A percentile compares a stretch with the other conserved stretches of the same genome.
Conservation (phyloP, 2,329 filamentous ascomycete species). For the Calonectria naviculata region DNA sequence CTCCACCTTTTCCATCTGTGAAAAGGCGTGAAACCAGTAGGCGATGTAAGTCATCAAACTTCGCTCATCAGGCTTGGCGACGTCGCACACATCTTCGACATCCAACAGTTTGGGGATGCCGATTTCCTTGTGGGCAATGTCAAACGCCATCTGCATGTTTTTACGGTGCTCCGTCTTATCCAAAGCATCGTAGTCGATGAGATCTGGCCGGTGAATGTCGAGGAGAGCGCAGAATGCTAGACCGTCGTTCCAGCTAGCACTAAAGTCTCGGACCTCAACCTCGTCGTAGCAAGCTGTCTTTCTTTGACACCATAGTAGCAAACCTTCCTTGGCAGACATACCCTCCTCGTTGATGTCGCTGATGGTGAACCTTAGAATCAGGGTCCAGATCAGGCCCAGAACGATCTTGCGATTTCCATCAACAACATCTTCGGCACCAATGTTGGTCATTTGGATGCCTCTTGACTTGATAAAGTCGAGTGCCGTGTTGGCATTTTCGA, state of each 20-base stretch:
- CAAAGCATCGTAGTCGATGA: conserved; percentile 95
- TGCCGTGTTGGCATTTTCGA: conserved; percentile 97
- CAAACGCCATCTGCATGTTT: conserved; percentile 98
- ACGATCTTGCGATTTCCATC: conserved; percentile 99
- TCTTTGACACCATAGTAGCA: conserved; percentile 96
- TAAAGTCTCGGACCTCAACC: conserved; percentile 95
- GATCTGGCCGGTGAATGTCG: conserved; percentile 95
- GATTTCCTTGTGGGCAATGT: conserved; percentile 95
- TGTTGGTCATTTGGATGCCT: conserved; percentile 97
- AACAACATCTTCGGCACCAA: conserved; percentile 97
- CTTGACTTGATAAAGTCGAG: conserved; percentile 92
- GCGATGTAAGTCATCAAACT: conserved; percentile 99
- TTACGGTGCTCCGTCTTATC: conserved; percentile 95
- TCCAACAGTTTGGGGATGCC: conserved; percentile 96
- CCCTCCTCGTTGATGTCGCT: conserved; percentile 99
- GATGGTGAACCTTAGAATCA: conserved; percentile 98
- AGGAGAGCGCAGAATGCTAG: conserved; percentile 95
- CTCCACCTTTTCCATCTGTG: conserved; percentile 98
- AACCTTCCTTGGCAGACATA: conserved; percentile 95
- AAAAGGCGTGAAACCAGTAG: conserved; percentile 99
- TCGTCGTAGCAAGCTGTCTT: conserved; percentile 99
- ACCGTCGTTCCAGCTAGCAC: conserved; percentile 95
- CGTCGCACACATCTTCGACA: conserved; percentile 98
- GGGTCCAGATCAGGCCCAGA: conserved; percentile 95
- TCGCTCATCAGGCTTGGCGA: conserved; percentile 93